Evolutionary conservation across 179 eudicot species (phyloP).

Genomic region (Pouteria campechiana): DNA sequence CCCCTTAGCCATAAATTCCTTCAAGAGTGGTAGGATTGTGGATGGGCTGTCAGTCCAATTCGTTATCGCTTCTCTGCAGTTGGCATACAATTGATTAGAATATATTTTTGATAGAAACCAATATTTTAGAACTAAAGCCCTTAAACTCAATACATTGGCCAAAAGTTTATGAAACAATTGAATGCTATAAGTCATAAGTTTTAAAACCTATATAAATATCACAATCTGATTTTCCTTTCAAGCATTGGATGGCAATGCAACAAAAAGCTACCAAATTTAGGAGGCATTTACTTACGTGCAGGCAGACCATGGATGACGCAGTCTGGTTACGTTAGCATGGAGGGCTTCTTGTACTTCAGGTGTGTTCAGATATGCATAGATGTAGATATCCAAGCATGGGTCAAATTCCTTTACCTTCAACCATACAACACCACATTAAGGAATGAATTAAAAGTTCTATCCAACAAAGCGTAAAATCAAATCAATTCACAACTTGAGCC

Average conservation of each 20-base stretch:
- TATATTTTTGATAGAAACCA: too few species aligned
- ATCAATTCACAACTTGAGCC: too few species aligned
- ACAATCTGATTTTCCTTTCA: background rate
- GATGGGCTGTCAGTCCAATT: slow-evolving; percentile 53
- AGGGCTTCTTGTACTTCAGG: slow-evolving; percentile 62
- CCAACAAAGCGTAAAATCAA: too few species aligned
- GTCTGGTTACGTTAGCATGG: slow-evolving; percentile 43
- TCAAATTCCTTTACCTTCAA: slow-evolving; percentile 23
- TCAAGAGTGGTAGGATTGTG: slow-evolving; percentile 48
- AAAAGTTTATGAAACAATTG: background rate
- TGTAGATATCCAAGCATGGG: slow-evolving; percentile 59
- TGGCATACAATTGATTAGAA: too few species aligned
- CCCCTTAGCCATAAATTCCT: slow-evolving; percentile 43
- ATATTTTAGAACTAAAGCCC: too few species aligned
- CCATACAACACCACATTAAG: background rate
- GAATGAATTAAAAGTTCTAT: background rate
- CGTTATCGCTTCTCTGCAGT: slow-evolving; percentile 17
- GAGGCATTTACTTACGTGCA: slow-evolving; percentile 19
- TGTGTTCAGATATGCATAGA: slow-evolving; percentile 47
- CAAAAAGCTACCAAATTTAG: background rate
- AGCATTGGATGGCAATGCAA: background rate
- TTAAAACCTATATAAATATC: too few species aligned
- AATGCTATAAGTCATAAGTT: background rate
- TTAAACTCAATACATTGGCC: slow-evolving; percentile 12
- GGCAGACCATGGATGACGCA: slow-evolving; percentile 25